A percentile compares a stretch with the other conserved stretches of the same genome.
phyloP scores from a whole-genome alignment of 352 stramenopile species.

The Globisporangium echinulatum region DNA sequence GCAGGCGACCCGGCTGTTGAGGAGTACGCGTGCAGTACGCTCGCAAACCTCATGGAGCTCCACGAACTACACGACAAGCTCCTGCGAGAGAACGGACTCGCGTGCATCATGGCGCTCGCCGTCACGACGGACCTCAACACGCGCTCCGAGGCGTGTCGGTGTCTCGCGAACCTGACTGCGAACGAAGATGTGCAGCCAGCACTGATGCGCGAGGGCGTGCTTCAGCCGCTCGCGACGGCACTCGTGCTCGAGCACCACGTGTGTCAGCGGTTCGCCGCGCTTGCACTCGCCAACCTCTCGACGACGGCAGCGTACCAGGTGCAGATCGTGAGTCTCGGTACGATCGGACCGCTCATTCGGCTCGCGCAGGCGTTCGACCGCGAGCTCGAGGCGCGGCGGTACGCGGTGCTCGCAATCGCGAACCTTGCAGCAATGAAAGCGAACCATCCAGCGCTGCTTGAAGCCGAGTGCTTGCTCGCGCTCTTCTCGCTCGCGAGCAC shows the following conservation, averaged over 20 bases:
- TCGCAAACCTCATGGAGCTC: conserved; percentile 95
- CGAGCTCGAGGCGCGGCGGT: conserved; percentile 92
- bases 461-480: conserved; percentile 87
- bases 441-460: conserved; percentile 91
- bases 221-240: conserved; percentile 88
- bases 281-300: conserved; percentile 93
- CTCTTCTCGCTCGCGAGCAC: conserved; percentile 93
- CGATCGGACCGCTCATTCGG: conserved; percentile 86
- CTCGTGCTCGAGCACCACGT: conserved; percentile 87
- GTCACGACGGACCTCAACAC: conserved; percentile 88
- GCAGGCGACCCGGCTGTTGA: conserved; percentile 89
- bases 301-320: conserved; percentile 92
- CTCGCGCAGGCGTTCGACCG: conserved; percentile 84
- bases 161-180: conserved; percentile 92
- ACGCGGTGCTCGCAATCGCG: conserved; percentile 91
- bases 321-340: conserved; percentile 92
- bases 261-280: conserved; percentile 91
- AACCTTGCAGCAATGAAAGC: conserved; percentile 94
- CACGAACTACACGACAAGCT: conserved; percentile 93
- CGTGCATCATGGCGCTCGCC: conserved; percentile 90
- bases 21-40: conserved; percentile 90
- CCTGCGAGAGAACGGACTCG: conserved; percentile 90
- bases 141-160: conserved; percentile 87
- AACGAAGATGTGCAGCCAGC: conserved; percentile 91
- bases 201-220: conserved; percentile 89